Base-by-base conservation (phyloP, 495 filamentous ascomycete species). In the Haplographium delicatum region DNA sequence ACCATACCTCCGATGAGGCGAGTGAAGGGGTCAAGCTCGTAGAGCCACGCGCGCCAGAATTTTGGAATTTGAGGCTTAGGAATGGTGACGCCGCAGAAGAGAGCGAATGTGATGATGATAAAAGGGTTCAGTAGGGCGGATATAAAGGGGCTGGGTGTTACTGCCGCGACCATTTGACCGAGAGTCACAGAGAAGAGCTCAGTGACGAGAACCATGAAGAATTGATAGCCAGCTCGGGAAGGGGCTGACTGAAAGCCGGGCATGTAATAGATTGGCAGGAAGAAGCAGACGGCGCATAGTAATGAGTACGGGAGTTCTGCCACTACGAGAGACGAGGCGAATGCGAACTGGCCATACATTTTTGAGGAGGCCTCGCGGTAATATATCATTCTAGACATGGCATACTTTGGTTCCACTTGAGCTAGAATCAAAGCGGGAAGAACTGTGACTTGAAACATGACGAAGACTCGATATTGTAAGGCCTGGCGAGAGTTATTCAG, bases 1-100 rank as follows among this genome's bases (percentile, higher is more conserved):
- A 89, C 59, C 64, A 89, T 84, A 57, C 88, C 89, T 37, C 80
- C 72, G 58, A 96, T 85, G 6, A 95, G 75, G 3, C 88, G 81
- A 1, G 85, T 91, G 65, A 94, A 93, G 0, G 89, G 89, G 56
- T 89, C 83, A 2, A 95, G 78, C 53, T 89, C 68, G 66, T 88
- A 88, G 70, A 88, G 79, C 80, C 83, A 87, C n/a, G 68, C 69
- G 25, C 68, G 64, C 76, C 79, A 86, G 62, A 86, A 85, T 35
- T 69, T 67, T 1, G 76, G 73, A 9, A 86, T 61, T 7, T 68
- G 69, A 0, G 44, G 43, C 45, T 78, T 76, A 0, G 82, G 81
- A 5, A 84, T 78, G 13, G 83, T 67, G 19, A 85, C 74, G 46
- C 83, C 81, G 83, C 88, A 95, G 68, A 90, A 91, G 3, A 60